Conservation (phyloP, 306 rosid species). For the Nissolia schottii region DNA sequence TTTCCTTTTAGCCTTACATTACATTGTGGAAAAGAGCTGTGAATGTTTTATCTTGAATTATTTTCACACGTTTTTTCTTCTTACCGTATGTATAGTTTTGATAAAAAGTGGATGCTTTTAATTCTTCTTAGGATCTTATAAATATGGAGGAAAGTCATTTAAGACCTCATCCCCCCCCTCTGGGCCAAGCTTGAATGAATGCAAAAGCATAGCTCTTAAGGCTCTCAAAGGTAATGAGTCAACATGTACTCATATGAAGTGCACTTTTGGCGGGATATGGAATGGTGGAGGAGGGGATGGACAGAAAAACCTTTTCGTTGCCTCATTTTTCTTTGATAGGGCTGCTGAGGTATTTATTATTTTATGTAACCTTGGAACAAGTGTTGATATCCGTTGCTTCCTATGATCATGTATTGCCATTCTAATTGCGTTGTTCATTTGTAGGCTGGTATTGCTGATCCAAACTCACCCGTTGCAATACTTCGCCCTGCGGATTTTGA, state of each 20-base stretch:
- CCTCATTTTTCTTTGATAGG: constrained; percentile 98
- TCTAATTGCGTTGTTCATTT: constrained; percentile 26
- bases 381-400: neutral
- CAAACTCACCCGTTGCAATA: constrained; percentile 52
- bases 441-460: constrained; percentile 88
- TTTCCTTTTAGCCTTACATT: neutral
- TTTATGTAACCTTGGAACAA: constrained; percentile 5
- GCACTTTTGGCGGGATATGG: constrained; percentile 98
- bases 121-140: constrained; percentile 51
- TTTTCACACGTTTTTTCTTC: neutral
- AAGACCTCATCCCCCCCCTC: constrained; percentile 59
- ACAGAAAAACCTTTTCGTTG: constrained; percentile 84
- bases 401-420: constrained; percentile 1
- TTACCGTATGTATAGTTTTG: neutral
- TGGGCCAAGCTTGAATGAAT: constrained; percentile 72
- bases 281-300: constrained; percentile 99
- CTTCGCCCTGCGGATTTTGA: constrained; percentile 68
- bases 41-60: neutral
- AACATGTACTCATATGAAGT: constrained; percentile 80
- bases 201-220: constrained; percentile 56
- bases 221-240: constrained; percentile 81
- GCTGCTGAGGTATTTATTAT: constrained; percentile 78
- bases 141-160: constrained; percentile 64
- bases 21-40: neutral
- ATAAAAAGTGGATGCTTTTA: neutral